Percentiles rank a stretch among this genome's conserved stretches.
Evolutionary conservation across 2,329 filamentous ascomycete genomes (phyloP).

Genomic region (Hymenotorrendiella dingleyae): DNA sequence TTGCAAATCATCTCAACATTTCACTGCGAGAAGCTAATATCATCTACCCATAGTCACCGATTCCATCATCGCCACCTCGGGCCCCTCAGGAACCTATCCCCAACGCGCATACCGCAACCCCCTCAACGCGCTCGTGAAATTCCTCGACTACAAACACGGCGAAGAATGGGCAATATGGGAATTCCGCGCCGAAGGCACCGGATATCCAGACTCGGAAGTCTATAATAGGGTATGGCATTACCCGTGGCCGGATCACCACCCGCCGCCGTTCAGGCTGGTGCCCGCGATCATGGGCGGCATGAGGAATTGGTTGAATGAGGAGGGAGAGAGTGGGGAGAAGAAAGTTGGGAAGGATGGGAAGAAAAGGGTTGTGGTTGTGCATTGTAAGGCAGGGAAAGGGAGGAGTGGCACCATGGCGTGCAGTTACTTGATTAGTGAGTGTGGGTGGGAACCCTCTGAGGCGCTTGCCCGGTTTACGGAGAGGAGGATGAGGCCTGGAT

Average conservation of each 20-base stretch:
- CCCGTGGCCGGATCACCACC: slow-evolving; percentile 95
- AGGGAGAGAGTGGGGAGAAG: slow-evolving; percentile 22
- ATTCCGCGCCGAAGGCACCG: slow-evolving; percentile 92
- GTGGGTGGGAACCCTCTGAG: slow-evolving; percentile 61
- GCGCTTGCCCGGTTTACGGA: slow-evolving; percentile 68
- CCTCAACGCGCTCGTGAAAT: slow-evolving; percentile 77
- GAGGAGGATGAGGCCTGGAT: slow-evolving; percentile 80
- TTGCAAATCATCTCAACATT: too few relatives aligned
- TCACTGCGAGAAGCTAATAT: too few relatives aligned
- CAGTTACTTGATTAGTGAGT: slow-evolving; percentile 84
- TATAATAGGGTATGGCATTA: slow-evolving; percentile 83
- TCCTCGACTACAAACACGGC: slow-evolving; percentile 79
- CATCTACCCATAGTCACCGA: slow-evolving; percentile 56
- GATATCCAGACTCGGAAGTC: slow-evolving; percentile 87
- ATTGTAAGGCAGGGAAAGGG: slow-evolving; percentile 97
- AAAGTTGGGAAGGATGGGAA: slow-evolving; percentile 26
- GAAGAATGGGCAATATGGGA: slow-evolving; percentile 94
- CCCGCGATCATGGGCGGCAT: slow-evolving; percentile 88
- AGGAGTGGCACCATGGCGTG: slow-evolving; percentile 83
- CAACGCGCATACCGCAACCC: slow-evolving; percentile 92
- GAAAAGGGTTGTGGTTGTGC: slow-evolving; percentile 73
- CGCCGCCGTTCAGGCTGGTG: slow-evolving; percentile 84
- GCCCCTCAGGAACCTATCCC: slow-evolving; percentile 83
- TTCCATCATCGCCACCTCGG: slow-evolving; percentile 66
- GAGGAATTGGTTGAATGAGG: slow-evolving; percentile 73